Evolutionary conservation across 2,329 filamentous ascomycete species (phyloP).

Genomic region (Metarhizium sp.): DNA sequence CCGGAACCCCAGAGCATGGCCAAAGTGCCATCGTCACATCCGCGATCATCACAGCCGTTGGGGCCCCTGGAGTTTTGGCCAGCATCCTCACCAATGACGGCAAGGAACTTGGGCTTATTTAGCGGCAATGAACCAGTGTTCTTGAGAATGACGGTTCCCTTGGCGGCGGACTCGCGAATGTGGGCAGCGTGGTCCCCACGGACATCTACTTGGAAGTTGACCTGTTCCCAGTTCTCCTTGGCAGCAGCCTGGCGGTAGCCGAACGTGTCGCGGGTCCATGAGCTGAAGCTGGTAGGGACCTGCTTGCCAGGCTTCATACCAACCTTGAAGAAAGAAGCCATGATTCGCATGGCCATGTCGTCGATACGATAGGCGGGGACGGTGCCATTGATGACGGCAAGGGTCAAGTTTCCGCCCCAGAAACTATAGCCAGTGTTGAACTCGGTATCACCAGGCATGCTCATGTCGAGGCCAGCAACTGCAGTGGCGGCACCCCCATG

Average conservation of each 20-base stretch:
- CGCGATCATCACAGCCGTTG: constrained; percentile 67
- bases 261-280: constrained; percentile 73
- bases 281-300: constrained; percentile 68
- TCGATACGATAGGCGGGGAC: constrained; percentile 80
- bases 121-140: constrained; percentile 70
- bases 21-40: constrained; percentile 50
- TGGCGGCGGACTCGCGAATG: constrained; percentile 68
- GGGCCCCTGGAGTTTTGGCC: constrained; percentile 64
- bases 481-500: constrained; percentile 59
- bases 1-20: constrained; percentile 77
- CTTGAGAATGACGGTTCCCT: constrained; percentile 83
- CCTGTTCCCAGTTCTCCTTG: constrained; percentile 50
- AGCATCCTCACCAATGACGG: constrained; percentile 75
- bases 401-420: constrained; percentile 82
- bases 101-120: constrained; percentile 66
- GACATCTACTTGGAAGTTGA: constrained; percentile 83
- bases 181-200: constrained; percentile 60
- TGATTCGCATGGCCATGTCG: constrained; percentile 83
- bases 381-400: constrained; percentile 82
- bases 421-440: constrained; percentile 66
- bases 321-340: constrained; percentile 61
- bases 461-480: constrained; percentile 71
- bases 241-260: constrained; percentile 58
- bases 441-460: constrained; percentile 75
- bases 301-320: constrained; percentile 40